Evolutionary conservation across 1,284 basidiomycete genomes (phyloP).

Genomic region (Rhizoctonia solani): DNA sequence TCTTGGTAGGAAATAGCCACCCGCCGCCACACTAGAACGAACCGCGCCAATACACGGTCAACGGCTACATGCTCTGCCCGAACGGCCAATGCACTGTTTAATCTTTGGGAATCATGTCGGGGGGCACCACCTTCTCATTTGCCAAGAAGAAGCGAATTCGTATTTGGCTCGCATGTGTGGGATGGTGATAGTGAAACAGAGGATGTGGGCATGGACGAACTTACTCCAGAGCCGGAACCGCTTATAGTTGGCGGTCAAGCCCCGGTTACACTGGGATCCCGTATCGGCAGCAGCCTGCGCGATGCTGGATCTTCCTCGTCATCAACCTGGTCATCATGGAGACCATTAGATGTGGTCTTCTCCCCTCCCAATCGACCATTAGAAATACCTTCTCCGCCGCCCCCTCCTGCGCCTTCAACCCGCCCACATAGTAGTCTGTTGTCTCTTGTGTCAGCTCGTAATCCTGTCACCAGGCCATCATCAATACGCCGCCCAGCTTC

Average conservation of each 20-base stretch:
- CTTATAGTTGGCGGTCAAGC: slow-evolving; percentile 5
- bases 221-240: slow-evolving; percentile 14
- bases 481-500: slow-evolving; percentile 26
- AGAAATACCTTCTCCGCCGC: slow-evolving; percentile 24
- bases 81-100: slow-evolving; percentile 33
- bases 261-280: slow-evolving; percentile 21
- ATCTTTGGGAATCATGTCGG: slow-evolving; percentile 24
- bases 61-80: slow-evolving; percentile 21
- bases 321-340: slow-evolving; percentile 7
- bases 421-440: slow-evolving; percentile 22
- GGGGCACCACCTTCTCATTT: slow-evolving; percentile 12
- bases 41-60: slow-evolving; percentile 11
- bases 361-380: slow-evolving; percentile 7
- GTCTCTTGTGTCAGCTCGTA: slow-evolving; percentile 21
- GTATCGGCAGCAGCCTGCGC: slow-evolving; percentile 32
- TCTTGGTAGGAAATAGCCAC: slow-evolving; percentile 24
- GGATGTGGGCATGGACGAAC: slow-evolving; percentile 30
- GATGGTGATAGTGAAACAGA: slow-evolving; percentile 27
- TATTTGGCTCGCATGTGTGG: slow-evolving; percentile 22
- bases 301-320: slow-evolving; percentile 11
- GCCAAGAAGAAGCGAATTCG: slow-evolving; percentile 11
- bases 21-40: slow-evolving; percentile 22
- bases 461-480: slow-evolving; percentile 7
- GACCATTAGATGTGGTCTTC: slow-evolving; percentile 25
- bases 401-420: slow-evolving; percentile 30